phyloP scores from a whole-genome alignment of 768 basidiomycete species.

The Rhodocollybia butyracea region DNA sequence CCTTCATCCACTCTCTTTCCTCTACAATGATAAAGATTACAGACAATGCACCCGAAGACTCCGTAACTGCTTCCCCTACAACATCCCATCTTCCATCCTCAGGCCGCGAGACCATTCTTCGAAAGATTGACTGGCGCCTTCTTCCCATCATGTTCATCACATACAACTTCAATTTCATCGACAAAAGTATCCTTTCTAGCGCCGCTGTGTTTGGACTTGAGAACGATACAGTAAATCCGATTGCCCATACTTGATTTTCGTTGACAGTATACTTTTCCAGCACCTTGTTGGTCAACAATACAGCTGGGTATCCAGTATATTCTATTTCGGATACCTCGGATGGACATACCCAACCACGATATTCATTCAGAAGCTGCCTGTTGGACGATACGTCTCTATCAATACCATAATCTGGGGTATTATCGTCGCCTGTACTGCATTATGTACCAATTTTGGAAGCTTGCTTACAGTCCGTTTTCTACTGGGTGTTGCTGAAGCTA shows the following conservation, averaged over 20 bases:
- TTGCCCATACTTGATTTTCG: background rate
- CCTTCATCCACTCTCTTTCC: background rate
- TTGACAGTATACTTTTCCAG: background rate
- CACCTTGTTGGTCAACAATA: background rate
- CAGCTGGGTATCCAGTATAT: background rate
- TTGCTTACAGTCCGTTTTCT: background rate
- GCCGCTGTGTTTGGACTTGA: background rate
- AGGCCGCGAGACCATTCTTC: background rate
- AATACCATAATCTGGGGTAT: background rate
- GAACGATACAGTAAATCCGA: background rate
- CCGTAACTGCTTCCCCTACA: background rate
- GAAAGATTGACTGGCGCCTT: conserved; percentile 1
- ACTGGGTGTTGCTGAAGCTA: background rate
- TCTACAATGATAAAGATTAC: background rate
- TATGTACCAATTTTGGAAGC: background rate
- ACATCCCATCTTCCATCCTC: background rate
- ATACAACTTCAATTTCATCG: conserved; percentile 2
- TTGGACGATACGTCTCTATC: background rate
- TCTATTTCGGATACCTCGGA: conserved; percentile 1
- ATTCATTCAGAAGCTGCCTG: background rate
- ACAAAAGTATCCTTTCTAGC: background rate
- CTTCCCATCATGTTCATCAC: conserved; percentile 3
- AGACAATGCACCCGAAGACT: background rate
- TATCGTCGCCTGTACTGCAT: background rate
- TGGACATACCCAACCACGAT: background rate